Evolutionary conservation across 179 eudicot genomes (phyloP).

Genomic region (Monotropa hypopitys): DNA sequence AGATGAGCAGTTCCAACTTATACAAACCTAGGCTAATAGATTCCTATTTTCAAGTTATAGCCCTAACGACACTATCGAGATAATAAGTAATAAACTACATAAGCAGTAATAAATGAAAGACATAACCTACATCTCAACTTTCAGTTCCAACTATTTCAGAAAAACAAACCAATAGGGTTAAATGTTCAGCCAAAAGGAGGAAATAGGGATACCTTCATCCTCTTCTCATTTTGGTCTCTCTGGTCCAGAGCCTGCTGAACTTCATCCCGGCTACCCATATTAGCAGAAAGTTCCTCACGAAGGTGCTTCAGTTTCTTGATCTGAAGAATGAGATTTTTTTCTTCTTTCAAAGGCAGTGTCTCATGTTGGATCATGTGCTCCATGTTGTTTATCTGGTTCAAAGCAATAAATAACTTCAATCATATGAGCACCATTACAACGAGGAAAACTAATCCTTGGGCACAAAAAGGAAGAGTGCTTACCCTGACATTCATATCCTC

Average conservation of each 20-base stretch:
- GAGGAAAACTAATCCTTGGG: background rate
- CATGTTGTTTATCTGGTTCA: slow-evolving; percentile 48
- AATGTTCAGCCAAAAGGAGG: slow-evolving; percentile 6
- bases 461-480: background rate
- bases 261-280: slow-evolving; percentile 52
- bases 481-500: slow-evolving; percentile 64
- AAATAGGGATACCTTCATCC: slow-evolving; percentile 41
- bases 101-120: background rate
- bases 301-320: slow-evolving; percentile 64
- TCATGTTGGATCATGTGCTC: slow-evolving; percentile 74
- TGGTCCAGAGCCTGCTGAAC: slow-evolving; percentile 58
- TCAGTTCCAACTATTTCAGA: background rate
- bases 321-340: slow-evolving; percentile 68
- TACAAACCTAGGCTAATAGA: background rate
- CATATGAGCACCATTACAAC: background rate
- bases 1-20: background rate
- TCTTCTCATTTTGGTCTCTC: slow-evolving; percentile 49
- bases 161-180: background rate
- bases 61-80: background rate
- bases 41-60: background rate
- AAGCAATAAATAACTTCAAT: background rate
- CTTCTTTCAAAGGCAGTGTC: slow-evolving; percentile 61
- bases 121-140: slow-evolving; percentile 1
- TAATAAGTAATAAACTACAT: background rate
- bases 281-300: slow-evolving; percentile 46